Evolutionary conservation across 768 basidiomycete species (phyloP).

Genomic region (Lepiota venenata): DNA sequence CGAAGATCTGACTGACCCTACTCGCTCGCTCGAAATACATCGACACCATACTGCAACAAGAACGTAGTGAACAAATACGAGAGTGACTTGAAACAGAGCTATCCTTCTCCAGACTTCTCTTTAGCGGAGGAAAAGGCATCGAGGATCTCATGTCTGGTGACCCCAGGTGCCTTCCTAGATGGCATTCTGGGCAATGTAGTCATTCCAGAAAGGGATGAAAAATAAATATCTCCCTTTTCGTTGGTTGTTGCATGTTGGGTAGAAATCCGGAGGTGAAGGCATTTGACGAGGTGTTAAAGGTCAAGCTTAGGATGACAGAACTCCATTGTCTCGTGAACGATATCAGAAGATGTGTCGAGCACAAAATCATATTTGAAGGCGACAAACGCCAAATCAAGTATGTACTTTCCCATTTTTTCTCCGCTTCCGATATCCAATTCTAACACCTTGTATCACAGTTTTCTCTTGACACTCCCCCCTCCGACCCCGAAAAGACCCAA

Average conservation of each 20-base stretch:
- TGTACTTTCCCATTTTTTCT: slow-evolving; percentile 18
- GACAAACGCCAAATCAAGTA: slow-evolving; percentile 54
- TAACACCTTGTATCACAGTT: slow-evolving; percentile 30
- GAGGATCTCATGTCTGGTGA: slow-evolving; percentile 19
- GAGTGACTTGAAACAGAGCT: slow-evolving; percentile 41
- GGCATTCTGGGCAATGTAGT: slow-evolving; percentile 7
- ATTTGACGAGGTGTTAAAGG: slow-evolving; percentile 46
- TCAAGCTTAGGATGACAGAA: slow-evolving; percentile 66
- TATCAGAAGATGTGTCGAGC: slow-evolving; percentile 75
- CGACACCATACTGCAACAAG: slow-evolving; percentile 56
- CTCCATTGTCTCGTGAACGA: slow-evolving; percentile 66
- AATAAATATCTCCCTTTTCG: slow-evolving; percentile 20
- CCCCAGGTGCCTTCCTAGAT: slow-evolving; percentile 13
- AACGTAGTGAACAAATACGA: slow-evolving; percentile 53
- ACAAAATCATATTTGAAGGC: slow-evolving; percentile 59
- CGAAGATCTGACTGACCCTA: slow-evolving; percentile 80
- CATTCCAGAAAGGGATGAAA: slow-evolving; percentile 66
- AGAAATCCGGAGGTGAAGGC: slow-evolving; percentile 18
- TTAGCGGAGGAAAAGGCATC: slow-evolving; percentile 23
- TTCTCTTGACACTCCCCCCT: slow-evolving; percentile 76
- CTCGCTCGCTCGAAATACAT: slow-evolving; percentile 83
- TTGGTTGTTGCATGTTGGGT: slow-evolving; percentile 18
- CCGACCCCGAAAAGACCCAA: slow-evolving; percentile 67
- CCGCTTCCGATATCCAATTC: neutral
- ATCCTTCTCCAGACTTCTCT: slow-evolving; percentile 33